Percentiles rank a stretch among this genome's conserved stretches.
Conservation (phyloP, 768 basidiomycete genomes). For the Fistulinella prunicolor region DNA sequence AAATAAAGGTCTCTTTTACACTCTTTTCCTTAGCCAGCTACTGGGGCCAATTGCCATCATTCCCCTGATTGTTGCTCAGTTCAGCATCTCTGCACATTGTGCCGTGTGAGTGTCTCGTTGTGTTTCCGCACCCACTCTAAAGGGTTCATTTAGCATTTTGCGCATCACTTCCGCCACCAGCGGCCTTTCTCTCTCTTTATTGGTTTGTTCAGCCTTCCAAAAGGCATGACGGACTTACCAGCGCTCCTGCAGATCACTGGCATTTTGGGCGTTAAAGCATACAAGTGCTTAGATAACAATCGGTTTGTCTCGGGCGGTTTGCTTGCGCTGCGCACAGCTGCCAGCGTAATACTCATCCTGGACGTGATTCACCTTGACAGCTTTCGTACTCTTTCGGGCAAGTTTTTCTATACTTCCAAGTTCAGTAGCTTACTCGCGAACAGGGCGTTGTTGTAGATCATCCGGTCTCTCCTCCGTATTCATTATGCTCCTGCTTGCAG, state of each 20-base stretch:
- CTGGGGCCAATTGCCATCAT: constrained; percentile 45
- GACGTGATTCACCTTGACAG: constrained; percentile 40
- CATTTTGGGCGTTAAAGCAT: constrained; percentile 64
- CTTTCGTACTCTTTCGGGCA: constrained; percentile 49
- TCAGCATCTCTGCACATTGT: constrained; percentile 20
- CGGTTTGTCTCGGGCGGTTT: constrained; percentile 48
- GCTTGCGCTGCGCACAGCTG: constrained; percentile 40
- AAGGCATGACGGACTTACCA: not conserved
- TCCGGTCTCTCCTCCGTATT: constrained; percentile 37
- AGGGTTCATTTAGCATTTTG: constrained; percentile 31
- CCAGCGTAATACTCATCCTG: constrained; percentile 40
- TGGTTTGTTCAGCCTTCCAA: constrained; percentile 29
- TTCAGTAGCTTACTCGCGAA: not conserved
- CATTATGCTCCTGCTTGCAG: constrained; percentile 48
- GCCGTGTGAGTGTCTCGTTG: too few species aligned
- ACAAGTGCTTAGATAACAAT: constrained; percentile 61
- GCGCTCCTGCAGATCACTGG: constrained; percentile 48
- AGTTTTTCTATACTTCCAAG: not conserved
- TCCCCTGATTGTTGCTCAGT: constrained; percentile 46
- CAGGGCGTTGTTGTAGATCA: constrained; percentile 49
- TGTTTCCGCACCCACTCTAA: not conserved
- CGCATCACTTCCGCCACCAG: constrained; percentile 23
- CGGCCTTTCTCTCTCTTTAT: constrained; percentile 38
- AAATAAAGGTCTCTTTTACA: constrained; percentile 56
- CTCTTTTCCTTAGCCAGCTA: constrained; percentile 13